phyloP scores from a whole-genome alignment of 208 protist genomes.

The Trypanosoma brucei region DNA sequence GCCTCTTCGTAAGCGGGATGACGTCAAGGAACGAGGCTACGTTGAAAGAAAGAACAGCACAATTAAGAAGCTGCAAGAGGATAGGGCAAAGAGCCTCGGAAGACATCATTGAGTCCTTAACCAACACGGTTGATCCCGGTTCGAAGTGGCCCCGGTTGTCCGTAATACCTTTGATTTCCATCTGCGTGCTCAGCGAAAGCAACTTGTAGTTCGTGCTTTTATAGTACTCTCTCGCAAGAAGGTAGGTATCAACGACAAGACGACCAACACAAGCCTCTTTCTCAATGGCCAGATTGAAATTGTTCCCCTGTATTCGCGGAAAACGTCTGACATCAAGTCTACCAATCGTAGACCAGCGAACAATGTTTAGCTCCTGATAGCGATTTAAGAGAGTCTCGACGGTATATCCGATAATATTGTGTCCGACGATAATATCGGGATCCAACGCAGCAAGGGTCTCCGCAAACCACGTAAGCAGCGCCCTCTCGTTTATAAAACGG shows the following conservation, averaged over 20 bases:
- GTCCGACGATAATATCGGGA: constrained; percentile 94
- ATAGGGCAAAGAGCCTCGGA: constrained; percentile 53
- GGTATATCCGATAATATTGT: constrained; percentile 97
- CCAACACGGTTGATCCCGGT: constrained; percentile 51
- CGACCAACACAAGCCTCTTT: constrained; percentile 89
- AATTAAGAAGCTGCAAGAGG: constrained; percentile 68
- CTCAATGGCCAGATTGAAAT: constrained; percentile 57
- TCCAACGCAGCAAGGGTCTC: constrained; percentile 82
- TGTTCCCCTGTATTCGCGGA: constrained; percentile 50
- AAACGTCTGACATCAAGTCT: constrained; percentile 79
- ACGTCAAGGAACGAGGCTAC: constrained; percentile 93
- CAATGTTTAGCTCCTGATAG: constrained; percentile 84
- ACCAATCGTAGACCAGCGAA: constrained; percentile 90
- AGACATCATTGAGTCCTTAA: constrained; percentile 35
- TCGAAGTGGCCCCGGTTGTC: constrained; percentile 56
- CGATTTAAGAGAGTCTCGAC: constrained; percentile 95
- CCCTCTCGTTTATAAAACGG: constrained; percentile 67
- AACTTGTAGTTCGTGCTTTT: constrained; percentile 91
- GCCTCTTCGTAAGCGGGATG: constrained; percentile 97
- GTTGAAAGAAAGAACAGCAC: constrained; percentile 65
- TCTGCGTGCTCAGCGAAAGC: constrained; percentile 56
- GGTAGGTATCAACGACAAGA: constrained; percentile 94
- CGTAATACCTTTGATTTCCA: constrained; percentile 67
- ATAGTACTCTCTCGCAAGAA: constrained; percentile 90
- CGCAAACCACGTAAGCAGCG: constrained; percentile 77